phyloP scores from a whole-genome alignment of 2,329 filamentous ascomycete species.

The Paecilomyces niveus region DNA sequence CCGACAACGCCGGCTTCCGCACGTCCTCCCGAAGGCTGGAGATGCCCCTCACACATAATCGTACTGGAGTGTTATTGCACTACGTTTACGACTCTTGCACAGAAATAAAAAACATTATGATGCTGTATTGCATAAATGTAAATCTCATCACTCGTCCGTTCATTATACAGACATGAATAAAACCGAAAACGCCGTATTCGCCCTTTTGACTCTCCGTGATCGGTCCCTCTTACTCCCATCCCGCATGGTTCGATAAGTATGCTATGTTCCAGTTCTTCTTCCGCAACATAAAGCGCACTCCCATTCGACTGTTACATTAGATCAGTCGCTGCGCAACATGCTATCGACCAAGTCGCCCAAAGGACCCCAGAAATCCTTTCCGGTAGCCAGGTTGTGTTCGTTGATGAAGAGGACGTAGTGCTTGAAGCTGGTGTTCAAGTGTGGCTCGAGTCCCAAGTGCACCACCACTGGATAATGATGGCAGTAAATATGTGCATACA shows the following conservation, averaged over 20 bases:
- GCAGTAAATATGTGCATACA: constrained; percentile 99
- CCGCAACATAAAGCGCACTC: background rate
- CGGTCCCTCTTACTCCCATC: background rate
- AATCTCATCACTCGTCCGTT: background rate
- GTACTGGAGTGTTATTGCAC: background rate
- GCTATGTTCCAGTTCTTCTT: background rate
- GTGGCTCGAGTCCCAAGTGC: constrained; percentile 88
- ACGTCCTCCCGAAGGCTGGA: background rate
- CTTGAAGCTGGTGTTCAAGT: constrained; percentile 99
- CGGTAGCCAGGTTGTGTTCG: constrained; percentile 85
- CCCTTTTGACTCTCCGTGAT: background rate
- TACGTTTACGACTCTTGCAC: background rate
- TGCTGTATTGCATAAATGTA: background rate
- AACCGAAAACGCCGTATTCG: background rate
- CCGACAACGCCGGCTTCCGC: background rate
- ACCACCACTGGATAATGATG: constrained; percentile 97
- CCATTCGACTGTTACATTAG: background rate
- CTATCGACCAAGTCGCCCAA: constrained; percentile 93
- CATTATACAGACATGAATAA: background rate
- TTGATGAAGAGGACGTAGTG: constrained; percentile 98
- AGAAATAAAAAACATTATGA: background rate
- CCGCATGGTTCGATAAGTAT: background rate
- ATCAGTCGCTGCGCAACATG: constrained; percentile 87
- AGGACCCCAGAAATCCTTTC: constrained; percentile 96
- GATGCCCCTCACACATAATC: background rate